phyloP scores from a whole-genome alignment of 805 yeast species.

The Candida sakaeoensis region DNA sequence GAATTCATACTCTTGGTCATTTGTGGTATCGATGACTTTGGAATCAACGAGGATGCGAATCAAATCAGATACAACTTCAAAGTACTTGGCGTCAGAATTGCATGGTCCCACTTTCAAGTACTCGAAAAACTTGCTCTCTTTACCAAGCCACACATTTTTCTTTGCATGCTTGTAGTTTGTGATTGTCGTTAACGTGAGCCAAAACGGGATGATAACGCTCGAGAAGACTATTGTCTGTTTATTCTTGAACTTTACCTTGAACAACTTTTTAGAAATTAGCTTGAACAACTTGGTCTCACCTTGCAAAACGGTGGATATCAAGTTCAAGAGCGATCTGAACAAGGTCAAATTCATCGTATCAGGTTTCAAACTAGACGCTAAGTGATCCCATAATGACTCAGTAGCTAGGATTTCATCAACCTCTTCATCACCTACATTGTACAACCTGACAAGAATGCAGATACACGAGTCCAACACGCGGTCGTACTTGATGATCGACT shows the following conservation, averaged over 20 bases:
- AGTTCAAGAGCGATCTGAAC: slow-evolving; percentile 24
- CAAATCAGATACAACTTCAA: slow-evolving; percentile 22
- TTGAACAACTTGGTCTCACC: slow-evolving; percentile 26
- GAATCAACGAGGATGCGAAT: slow-evolving; percentile 11
- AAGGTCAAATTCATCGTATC: slow-evolving; percentile 28
- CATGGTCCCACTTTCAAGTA: slow-evolving; percentile 53
- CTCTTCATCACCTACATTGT: slow-evolving; percentile 14
- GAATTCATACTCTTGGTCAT: slow-evolving; percentile 7
- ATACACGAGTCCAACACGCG: slow-evolving; percentile 53
- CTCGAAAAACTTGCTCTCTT: slow-evolving; percentile 42
- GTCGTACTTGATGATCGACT: slow-evolving; percentile 59
- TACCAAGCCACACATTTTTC: slow-evolving; percentile 50
- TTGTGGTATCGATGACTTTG: slow-evolving; percentile 8
- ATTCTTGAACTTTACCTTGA: slow-evolving; percentile 40
- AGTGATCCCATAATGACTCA: slow-evolving; percentile 33
- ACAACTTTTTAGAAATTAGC: slow-evolving; percentile 39
- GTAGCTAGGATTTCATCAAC: slow-evolving; percentile 21
- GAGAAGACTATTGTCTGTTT: slow-evolving; percentile 39
- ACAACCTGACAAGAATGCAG: slow-evolving; percentile 39
- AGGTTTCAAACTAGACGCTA: slow-evolving; percentile 20
- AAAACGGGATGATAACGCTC: slow-evolving; percentile 42
- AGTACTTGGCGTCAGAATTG: slow-evolving; percentile 50
- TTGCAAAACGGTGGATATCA: slow-evolving; percentile 20
- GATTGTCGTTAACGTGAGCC: slow-evolving; percentile 44
- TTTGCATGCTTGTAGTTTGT: slow-evolving; percentile 28